Conservation (phyloP, 805 yeast genomes). For the Yarrowia sp. region DNA sequence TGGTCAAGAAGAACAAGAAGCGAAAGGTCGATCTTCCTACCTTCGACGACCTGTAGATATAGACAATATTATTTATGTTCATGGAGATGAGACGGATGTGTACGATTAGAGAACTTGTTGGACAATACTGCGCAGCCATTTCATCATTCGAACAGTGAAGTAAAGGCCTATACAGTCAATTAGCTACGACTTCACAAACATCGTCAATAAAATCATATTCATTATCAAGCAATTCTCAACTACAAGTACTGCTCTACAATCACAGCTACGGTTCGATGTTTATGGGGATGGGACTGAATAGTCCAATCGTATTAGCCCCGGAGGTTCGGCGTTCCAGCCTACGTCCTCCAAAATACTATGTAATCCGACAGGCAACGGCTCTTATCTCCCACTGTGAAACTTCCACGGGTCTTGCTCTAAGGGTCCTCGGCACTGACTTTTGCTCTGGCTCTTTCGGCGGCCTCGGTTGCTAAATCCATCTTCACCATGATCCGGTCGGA, state of each 20-base stretch:
- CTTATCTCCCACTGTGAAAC: conserved; percentile 23
- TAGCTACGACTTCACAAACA: neutral
- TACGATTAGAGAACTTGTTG: too few species aligned
- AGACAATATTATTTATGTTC: conserved; percentile 12
- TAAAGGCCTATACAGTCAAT: too few species aligned
- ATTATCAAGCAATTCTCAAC: too few species aligned
- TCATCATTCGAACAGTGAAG: too few species aligned
- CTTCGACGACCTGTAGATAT: conserved; percentile 45
- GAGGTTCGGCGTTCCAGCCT: conserved; percentile 39
- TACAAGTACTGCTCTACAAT: neutral
- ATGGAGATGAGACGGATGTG: too few species aligned
- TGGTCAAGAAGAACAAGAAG: conserved; percentile 71
- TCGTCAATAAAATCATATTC: neutral
- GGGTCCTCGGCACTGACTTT: conserved; percentile 15
- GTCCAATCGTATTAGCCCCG: conserved; percentile 39
- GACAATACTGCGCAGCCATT: too few species aligned
- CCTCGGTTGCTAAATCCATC: conserved; percentile 27
- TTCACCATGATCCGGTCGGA: conserved; percentile 14
- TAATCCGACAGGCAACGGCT: conserved; percentile 37
- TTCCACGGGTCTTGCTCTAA: conserved; percentile 30
- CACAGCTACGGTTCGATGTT: conserved; percentile 1
- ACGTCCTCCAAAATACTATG: conserved; percentile 38
- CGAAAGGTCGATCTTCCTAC: conserved; percentile 43
- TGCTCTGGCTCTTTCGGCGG: conserved; percentile 30
- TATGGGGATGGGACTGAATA: conserved; percentile 38